These are phyloP conservation scores for Lepidium aucheri DNA, from an alignment of 345 rosid species.

Conservation along the genomic window DNA sequence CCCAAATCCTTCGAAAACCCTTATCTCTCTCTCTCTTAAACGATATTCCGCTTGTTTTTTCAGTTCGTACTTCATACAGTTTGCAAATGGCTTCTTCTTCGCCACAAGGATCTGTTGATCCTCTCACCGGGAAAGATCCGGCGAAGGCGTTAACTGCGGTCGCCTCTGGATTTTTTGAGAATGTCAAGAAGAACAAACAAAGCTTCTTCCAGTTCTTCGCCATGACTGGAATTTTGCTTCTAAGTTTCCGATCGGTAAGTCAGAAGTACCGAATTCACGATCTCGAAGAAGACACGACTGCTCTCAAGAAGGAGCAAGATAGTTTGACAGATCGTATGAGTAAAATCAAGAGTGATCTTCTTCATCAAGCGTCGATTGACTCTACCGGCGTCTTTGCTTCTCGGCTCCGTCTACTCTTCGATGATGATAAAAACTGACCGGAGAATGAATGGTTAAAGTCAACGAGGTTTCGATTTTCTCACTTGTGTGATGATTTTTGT, in stretches of 20 bases:
- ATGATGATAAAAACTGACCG: slow-evolving; percentile 30
- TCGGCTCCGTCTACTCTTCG: slow-evolving; percentile 66
- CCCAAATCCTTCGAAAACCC: slow-evolving; percentile 3
- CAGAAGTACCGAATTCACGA: slow-evolving; percentile 77
- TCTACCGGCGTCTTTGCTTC: slow-evolving; percentile 63
- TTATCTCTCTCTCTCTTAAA: neutral
- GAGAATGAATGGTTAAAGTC: neutral
- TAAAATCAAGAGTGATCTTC: slow-evolving; percentile 48
- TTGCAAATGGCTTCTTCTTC: slow-evolving; percentile 38
- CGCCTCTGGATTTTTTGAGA: slow-evolving; percentile 34
- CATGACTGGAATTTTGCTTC: slow-evolving; percentile 67
- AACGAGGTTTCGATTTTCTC: neutral
- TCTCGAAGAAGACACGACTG: slow-evolving; percentile 58
- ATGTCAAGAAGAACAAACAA: slow-evolving; percentile 50
- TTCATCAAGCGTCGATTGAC: slow-evolving; percentile 71
- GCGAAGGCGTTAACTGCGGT: slow-evolving; percentile 23
- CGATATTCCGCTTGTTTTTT: neutral
- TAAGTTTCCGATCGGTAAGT: slow-evolving; percentile 76
- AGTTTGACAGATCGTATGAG: slow-evolving; percentile 47
- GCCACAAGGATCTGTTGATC: slow-evolving; percentile 28
- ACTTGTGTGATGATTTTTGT: neutral
- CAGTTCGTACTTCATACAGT: neutral
- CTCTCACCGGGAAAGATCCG: slow-evolving; percentile 28
- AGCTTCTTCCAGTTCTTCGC: slow-evolving; percentile 70
- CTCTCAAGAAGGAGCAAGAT: slow-evolving; percentile 55